Evolutionary conservation across 495 filamentous ascomycete genomes (phyloP).

Genomic region (Neurospora sp.): DNA sequence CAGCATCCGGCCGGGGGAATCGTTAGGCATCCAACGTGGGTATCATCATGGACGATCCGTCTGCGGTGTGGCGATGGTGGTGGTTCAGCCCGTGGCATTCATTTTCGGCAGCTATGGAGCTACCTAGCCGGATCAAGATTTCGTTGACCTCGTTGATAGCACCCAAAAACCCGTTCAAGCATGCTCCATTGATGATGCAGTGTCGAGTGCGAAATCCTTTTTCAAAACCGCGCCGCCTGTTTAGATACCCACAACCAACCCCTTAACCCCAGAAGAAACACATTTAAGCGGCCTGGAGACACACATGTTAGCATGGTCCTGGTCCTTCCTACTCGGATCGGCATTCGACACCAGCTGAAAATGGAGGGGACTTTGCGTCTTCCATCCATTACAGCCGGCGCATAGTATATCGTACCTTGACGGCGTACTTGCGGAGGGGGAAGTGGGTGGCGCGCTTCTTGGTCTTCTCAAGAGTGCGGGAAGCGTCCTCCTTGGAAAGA

Average conservation of each 20-base stretch:
- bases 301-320: conserved; percentile 13
- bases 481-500: conserved; percentile 80
- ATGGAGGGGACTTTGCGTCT: not conserved
- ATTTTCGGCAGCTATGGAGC: conserved; percentile 25
- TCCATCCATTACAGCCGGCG: not conserved
- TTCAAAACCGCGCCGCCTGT: conserved; percentile 25
- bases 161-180: conserved; percentile 26
- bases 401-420: conserved; percentile 62
- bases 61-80: not conserved
- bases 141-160: conserved; percentile 27
- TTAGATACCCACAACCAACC: conserved; percentile 21
- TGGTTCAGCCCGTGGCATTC: conserved; percentile 23
- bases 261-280: conserved; percentile 15
- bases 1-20: not conserved
- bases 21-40: not conserved
- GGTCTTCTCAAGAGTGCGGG: conserved; percentile 73
- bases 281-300: conserved; percentile 18
- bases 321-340: not conserved
- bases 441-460: conserved; percentile 93
- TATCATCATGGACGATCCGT: not conserved
- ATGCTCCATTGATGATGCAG: conserved; percentile 28
- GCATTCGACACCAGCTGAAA: not conserved
- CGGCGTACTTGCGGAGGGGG: conserved; percentile 94
- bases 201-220: conserved; percentile 25
- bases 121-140: conserved; percentile 26